Base-by-base conservation (phyloP, 306 rosid genomes). In the Gastrolobium villosum region DNA sequence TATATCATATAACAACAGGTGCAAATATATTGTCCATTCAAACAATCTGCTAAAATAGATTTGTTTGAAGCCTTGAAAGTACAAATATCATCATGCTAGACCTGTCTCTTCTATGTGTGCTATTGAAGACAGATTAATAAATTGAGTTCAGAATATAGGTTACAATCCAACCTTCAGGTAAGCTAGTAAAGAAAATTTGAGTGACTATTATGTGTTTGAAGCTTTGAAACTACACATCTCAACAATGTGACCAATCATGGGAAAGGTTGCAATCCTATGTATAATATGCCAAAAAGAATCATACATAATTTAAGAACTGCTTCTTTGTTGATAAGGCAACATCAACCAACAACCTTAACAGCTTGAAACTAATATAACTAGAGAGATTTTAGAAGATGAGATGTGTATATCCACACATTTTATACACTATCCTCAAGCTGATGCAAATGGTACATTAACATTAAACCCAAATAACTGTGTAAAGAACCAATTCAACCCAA, bases 51-150 rank as follows among this genome's bases (percentile, higher is more conserved):
- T 28, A 64, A 40, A 39, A 30, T 44, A 74, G 68, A 57, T 6
- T 43, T 0, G 44, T 59, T 69, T 59, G 39, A 20, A 68, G 5
- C 76, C 41, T 44, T 35, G 61, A 67, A 78, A 59, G 20, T 6
- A 35, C 36, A 61, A 61, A 44, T 34, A 14, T 10, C 46, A 34
- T 9, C 45, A 2, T 5, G 14, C 15, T 41, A 41, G 13, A 53
- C 55, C 41, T 7, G 30, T 53, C 50, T 36, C 56, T 61, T 75
- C 39, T 44, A 72, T 7, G 11, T 13, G 26, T 30, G 40, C 32
- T 57, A 59, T 48, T 7, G 13, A 72, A 72, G 40, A 69, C 15
- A 49, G 74, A n/a, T 9, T n/a, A 6, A 49, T 46, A 37, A 32
- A 37, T 3, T 63, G 32, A 10, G n/a, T 3, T 63, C n/a, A 30